A percentile compares a stretch with the other conserved stretches of the same genome.
phyloP scores from a whole-genome alignment of 164 flowering plant species.

The Vitis labrusca region DNA sequence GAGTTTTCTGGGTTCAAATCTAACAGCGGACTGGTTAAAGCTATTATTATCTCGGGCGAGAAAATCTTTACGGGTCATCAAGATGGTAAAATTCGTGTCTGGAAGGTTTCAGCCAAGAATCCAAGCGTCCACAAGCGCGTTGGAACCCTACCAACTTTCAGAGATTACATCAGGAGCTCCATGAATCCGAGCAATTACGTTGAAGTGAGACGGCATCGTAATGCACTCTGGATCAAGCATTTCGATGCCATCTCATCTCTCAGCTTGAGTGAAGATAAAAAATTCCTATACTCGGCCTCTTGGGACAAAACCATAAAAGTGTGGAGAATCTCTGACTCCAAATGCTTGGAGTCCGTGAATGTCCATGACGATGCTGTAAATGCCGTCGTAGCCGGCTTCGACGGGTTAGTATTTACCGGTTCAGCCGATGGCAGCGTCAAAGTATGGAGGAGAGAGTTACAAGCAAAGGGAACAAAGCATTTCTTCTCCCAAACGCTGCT shows the following conservation, averaged over 20 bases:
- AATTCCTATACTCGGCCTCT: constrained; percentile 48
- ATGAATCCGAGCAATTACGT: constrained; percentile 43
- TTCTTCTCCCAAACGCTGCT: constrained; percentile 49
- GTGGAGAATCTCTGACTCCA: constrained; percentile 45
- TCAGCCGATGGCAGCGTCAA: constrained; percentile 62
- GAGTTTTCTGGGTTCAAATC: constrained; percentile 62
- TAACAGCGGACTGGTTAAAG: constrained; percentile 57
- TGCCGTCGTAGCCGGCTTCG: constrained; percentile 39
- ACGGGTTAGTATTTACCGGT: constrained; percentile 55
- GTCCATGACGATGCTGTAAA: constrained; percentile 64
- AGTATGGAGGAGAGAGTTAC: constrained; percentile 53
- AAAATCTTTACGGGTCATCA: constrained; percentile 63
- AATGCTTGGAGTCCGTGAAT: constrained; percentile 46
- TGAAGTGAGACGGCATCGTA: constrained; percentile 23
- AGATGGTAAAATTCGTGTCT: constrained; percentile 62
- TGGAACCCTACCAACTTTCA: constrained; percentile 46
- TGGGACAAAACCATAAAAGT: constrained; percentile 65
- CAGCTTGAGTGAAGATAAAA: constrained; percentile 44
- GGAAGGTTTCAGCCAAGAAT: constrained; percentile 45
- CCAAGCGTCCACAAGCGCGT: constrained; percentile 32
- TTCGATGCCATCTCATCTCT: constrained; percentile 53
- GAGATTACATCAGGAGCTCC: constrained; percentile 34
- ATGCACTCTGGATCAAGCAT: constrained; percentile 39
- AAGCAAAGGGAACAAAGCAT: constrained; percentile 60
- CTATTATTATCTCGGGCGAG: constrained; percentile 42